Base-by-base conservation (phyloP, 2,329 filamentous ascomycete species). In the Aureobasidium pullulans region DNA sequence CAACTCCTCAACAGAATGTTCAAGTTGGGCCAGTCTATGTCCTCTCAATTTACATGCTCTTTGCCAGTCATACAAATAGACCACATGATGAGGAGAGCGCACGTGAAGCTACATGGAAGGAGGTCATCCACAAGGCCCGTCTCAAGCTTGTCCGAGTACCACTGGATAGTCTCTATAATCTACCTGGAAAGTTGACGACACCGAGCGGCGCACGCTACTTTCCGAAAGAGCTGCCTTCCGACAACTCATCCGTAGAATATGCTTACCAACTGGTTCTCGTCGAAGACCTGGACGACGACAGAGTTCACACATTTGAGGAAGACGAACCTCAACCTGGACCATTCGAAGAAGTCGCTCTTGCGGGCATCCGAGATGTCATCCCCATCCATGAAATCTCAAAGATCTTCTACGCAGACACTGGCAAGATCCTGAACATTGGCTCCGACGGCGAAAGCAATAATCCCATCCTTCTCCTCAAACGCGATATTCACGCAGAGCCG, bases 11-110 rank as follows among this genome's bases (percentile, higher is more conserved):
- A 0, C 75, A 77, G 9, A 81, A 87, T 0, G 84, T 90, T 47
- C 91, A 96, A 69, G 88, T 97, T 61, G 94, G 94, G 0, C 91
- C 93, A 0, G 84, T 86, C 0, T 97, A 96, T 68, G 87, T 84
- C 0, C 73, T 97, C 7, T 96, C 92, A 0, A 76, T 97, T 65
- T 99, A 97, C 72, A 96, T 97, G 91, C 81, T 97, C 0, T 99
- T 97, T 67, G 80, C 86, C 2, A 88, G 90, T 1, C 91, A 97
- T 71, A 77, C 86, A 3, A 76, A 77, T 44, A 75, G 82, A 40
- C 75, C 79, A 2, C 78, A 81, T 16, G 77, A 81, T 65, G 73
- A 84, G 73, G 73, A 84, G 70, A 74, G 82, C 66, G 66, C 85
- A 64, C 70, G 88, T 75, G 73, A 85, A 75, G 78, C 90, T 0